Conservation (phyloP, 345 rosid species). For the Rubroshorea leprosula region DNA sequence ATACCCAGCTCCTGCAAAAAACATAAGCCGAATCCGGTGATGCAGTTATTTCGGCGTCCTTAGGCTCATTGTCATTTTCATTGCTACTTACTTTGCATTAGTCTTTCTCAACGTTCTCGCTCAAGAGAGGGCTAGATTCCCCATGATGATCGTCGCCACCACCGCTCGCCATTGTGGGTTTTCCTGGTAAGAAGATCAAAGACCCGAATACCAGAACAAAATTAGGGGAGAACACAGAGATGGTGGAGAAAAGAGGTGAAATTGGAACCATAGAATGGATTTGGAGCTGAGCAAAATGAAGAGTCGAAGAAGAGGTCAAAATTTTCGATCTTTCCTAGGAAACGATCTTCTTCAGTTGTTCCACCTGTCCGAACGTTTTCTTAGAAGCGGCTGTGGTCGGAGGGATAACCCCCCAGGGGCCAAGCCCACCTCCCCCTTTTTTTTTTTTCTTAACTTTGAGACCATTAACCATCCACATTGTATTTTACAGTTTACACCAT, state of each 20-base stretch:
- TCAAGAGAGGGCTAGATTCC: conserved; percentile 76
- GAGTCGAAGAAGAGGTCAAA: conserved; percentile 5
- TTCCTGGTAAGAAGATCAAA: background rate
- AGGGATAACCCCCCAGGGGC: too few relatives aligned
- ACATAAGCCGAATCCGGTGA: conserved; percentile 12
- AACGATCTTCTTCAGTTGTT: background rate
- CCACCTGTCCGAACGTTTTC: too few relatives aligned
- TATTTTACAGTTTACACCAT: too few relatives aligned
- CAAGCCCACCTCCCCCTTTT: too few relatives aligned
- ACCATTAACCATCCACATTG: too few relatives aligned
- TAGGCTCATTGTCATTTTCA: conserved; percentile 6
- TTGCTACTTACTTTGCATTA: conserved; percentile 29
- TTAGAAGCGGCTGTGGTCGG: too few relatives aligned
- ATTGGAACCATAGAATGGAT: background rate
- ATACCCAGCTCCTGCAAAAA: conserved; percentile 22
- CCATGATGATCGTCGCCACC: conserved; percentile 22
- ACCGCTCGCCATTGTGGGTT: conserved; percentile 35
- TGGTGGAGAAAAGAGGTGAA: background rate
- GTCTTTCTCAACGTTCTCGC: conserved; percentile 22
- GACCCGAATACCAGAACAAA: background rate
- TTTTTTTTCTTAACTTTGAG: too few relatives aligned
- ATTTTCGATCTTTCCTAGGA: background rate
- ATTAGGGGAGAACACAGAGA: background rate
- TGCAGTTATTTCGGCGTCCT: conserved; percentile 2
- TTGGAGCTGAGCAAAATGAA: background rate